A percentile compares a stretch with the other conserved stretches of the same genome.
Evolutionary conservation across 176 grass and related monocot species (phyloP).

Genomic region (Bothriochloa decipiens): DNA sequence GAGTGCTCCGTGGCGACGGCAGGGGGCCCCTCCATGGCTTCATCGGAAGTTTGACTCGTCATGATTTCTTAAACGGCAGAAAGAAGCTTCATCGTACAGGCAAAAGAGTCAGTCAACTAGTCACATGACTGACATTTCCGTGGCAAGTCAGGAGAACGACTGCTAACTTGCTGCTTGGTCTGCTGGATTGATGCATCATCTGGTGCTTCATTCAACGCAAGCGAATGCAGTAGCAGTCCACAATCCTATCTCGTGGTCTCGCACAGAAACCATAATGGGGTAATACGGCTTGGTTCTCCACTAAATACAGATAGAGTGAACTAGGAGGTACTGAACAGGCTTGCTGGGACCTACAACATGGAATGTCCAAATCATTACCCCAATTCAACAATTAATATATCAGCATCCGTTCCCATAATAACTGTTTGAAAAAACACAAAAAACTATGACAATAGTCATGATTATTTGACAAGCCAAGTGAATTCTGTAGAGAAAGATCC

Average conservation of each 20-base stretch:
- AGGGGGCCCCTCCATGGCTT: no score
- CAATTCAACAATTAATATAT: constrained; percentile 2
- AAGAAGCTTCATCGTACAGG: neutral
- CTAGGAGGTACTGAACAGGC: constrained; percentile 66
- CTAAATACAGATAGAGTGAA: neutral
- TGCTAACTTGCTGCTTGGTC: neutral
- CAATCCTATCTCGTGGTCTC: neutral
- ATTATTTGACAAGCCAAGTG: neutral
- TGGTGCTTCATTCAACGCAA: constrained; percentile 20
- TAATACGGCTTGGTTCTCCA: constrained; percentile 18
- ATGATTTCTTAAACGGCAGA: neutral
- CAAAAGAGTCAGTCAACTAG: neutral
- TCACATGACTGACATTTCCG: neutral
- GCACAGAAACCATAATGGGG: constrained; percentile 19
- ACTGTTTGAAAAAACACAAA: constrained; percentile 13
- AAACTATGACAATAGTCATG: neutral
- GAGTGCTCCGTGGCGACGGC: no score
- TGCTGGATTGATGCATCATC: constrained; percentile 21
- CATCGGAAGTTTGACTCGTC: no score
- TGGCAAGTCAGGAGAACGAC: neutral
- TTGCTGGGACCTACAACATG: constrained; percentile 68
- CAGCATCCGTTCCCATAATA: constrained; percentile 4
- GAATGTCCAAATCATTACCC: constrained; percentile 38
- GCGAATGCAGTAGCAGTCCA: neutral
- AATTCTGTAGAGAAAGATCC: neutral